Base-by-base conservation (phyloP, 257 asterid species). In the Capsicum rhomboideum region DNA sequence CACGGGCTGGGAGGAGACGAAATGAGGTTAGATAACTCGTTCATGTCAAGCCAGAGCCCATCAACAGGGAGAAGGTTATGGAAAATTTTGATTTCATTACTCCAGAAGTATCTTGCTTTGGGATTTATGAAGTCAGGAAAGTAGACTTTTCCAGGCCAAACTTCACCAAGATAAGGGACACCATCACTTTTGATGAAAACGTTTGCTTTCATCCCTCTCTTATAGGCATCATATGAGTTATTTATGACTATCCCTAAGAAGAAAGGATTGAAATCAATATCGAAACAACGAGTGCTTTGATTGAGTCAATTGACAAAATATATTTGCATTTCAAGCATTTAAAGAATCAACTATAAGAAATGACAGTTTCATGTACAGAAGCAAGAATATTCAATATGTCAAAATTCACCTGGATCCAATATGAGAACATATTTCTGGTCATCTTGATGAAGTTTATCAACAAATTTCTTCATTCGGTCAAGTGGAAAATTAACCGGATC, bases 11-110 rank as follows among this genome's bases (percentile, higher is more conserved):
- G 72, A 53, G 93, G 87, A 21, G 98, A 91, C 42, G 97, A 56
- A 29, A 87, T 92, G 91, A 96, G 94, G 83, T 96, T 96, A 42
- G 99, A 90, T 37, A 89, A 0, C 83, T 96, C 99, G 78, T 96
- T 96, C 99, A 96, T 96, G 92, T 96, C 99, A 18, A 96, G 85
- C 99, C 99, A 96, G 26, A 96, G 90, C 18, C 99, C 99, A 66
- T 96, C 95, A 37, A 92, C 85, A 0, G 97, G 93, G 68, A 94
- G 89, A 79, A 84, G 20, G 14, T 92, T 84, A 13, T 64, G 91
- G 80, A 96, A 96, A 10, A 87, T 56, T 58, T 88, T 89, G 85
- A 94, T 92, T 87, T 96, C 99, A 40, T 89, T 89, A 2, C 86
- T 88, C 99, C 98, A 96, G 79, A 85, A 94, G 49, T 89, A 10